These are phyloP conservation scores for Hanseniaspora clermontiae DNA, from an alignment of 805 yeast species.

Conservation along the genomic window DNA sequence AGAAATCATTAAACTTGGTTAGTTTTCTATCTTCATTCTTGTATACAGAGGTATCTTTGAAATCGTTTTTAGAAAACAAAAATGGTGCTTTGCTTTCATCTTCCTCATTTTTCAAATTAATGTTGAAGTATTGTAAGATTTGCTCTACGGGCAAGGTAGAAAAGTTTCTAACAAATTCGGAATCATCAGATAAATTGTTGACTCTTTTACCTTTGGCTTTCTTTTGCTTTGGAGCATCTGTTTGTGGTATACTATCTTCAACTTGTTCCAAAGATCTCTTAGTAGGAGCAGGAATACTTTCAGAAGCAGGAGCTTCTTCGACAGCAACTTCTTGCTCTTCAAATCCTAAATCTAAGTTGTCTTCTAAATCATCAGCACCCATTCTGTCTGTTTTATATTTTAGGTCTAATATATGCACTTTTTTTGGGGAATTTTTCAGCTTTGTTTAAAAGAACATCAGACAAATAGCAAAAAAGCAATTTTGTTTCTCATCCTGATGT, in stretches of 20 bases:
- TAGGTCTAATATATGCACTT: not conserved
- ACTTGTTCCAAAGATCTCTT: conserved; percentile 23
- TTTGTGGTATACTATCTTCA: not conserved
- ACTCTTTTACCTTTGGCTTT: conserved; percentile 16
- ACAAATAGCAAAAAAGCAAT: too few relatives aligned
- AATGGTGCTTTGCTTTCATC: conserved; percentile 13
- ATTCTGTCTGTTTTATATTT: not conserved
- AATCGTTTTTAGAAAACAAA: conserved; percentile 25
- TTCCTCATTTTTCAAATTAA: conserved; percentile 21
- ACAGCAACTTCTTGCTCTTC: conserved; percentile 26
- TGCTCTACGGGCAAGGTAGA: conserved; percentile 8
- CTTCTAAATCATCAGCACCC: conserved; percentile 62
- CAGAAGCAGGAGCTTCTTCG: conserved; percentile 21
- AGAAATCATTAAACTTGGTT: conserved; percentile 43
- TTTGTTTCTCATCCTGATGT: too few relatives aligned
- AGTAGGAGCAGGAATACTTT: conserved; percentile 18
- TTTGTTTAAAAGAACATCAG: too few relatives aligned
- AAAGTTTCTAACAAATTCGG: conserved; percentile 3
- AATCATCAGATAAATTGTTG: conserved; percentile 14
- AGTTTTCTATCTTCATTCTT: conserved; percentile 37
- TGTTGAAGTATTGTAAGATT: conserved; percentile 11
- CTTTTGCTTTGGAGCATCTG: conserved; percentile 6
- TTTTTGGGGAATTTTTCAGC: too few relatives aligned
- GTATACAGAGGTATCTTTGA: conserved; percentile 52
- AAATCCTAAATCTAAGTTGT: conserved; percentile 54